Percentiles rank a stretch among this genome's conserved stretches.
phyloP scores from a whole-genome alignment of 2,329 filamentous ascomycete genomes.

The Exserohilum rostratum region DNA sequence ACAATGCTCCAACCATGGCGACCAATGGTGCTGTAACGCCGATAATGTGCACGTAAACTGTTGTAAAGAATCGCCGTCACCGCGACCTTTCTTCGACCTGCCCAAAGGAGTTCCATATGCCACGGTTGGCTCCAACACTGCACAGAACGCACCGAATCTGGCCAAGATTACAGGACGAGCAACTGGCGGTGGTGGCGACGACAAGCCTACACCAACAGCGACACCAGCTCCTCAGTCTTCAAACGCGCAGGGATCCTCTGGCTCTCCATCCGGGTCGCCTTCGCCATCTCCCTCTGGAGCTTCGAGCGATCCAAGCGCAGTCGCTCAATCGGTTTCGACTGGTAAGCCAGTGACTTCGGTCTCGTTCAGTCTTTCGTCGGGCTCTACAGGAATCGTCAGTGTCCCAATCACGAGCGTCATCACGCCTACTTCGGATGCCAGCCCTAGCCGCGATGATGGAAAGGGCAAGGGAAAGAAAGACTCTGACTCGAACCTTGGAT shows the following conservation, averaged over 20 bases:
- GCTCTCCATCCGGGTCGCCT: not conserved
- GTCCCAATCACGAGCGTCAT: constrained; percentile 27
- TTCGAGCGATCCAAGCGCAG: constrained; percentile 1
- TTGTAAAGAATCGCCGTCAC: constrained; percentile 37
- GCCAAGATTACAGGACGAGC: constrained; percentile 37
- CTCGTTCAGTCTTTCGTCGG: constrained; percentile 31
- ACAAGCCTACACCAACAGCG: constrained; percentile 13
- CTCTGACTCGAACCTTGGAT: constrained; percentile 29
- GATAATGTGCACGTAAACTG: constrained; percentile 38
- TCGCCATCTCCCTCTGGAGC: not conserved
- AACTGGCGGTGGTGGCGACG: constrained; percentile 8
- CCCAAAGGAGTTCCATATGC: constrained; percentile 41
- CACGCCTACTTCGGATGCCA: constrained; percentile 13
- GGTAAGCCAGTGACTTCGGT: constrained; percentile 32
- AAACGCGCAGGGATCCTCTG: too few species aligned
- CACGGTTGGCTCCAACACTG: constrained; percentile 35
- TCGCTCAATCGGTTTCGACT: constrained; percentile 1
- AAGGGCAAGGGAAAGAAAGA: constrained; percentile 1
- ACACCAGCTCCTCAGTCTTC: constrained; percentile 16
- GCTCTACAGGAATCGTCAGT: constrained; percentile 31
- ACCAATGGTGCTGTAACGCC: constrained; percentile 47
- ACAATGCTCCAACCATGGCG: constrained; percentile 41
- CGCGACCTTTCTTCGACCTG: constrained; percentile 43
- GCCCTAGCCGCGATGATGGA: constrained; percentile 1
- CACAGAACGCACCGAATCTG: constrained; percentile 26